These are phyloP conservation scores for Leccinum olivaceopallidum DNA, from an alignment of 768 basidiomycete species.

Conservation along the genomic window DNA sequence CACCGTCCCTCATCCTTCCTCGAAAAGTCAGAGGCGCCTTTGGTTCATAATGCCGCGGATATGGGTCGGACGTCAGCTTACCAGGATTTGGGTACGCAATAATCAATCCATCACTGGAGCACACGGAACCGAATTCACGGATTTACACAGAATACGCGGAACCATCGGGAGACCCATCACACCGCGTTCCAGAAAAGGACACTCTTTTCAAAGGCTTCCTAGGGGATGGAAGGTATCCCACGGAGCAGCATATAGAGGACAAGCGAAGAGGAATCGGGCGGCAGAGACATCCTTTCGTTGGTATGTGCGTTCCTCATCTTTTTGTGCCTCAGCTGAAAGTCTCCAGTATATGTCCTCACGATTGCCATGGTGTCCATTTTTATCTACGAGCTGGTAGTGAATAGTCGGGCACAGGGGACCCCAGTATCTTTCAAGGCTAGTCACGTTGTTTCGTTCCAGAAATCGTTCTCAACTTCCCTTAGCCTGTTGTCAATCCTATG, in stretches of 20 bases:
- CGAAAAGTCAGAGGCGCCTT: constrained; percentile 33
- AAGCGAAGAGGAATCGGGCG: constrained; percentile 85
- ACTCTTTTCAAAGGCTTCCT: constrained; percentile 44
- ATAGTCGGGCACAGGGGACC: constrained; percentile 72
- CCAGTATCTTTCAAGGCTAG: constrained; percentile 83
- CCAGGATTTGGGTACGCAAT: constrained; percentile 53
- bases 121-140: constrained; percentile 1
- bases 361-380: constrained; percentile 70
- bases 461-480: constrained; percentile 12
- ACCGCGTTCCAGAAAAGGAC: constrained; percentile 39
- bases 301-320: constrained; percentile 41
- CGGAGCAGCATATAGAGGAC: constrained; percentile 83
- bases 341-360: constrained; percentile 62
- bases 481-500: constrained; percentile 88
- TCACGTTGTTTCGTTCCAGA: background rate
- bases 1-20: constrained; percentile 15
- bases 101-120: background rate
- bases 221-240: constrained; percentile 53
- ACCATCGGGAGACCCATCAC: constrained; percentile 36
- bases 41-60: constrained; percentile 49
- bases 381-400: constrained; percentile 83
- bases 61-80: constrained; percentile 41
- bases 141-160: constrained; percentile 61
- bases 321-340: constrained; percentile 4
- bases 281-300: constrained; percentile 77